These are phyloP conservation scores for Didymella exigua DNA, from an alignment of 2,329 filamentous ascomycete species.

Conservation along the genomic window DNA sequence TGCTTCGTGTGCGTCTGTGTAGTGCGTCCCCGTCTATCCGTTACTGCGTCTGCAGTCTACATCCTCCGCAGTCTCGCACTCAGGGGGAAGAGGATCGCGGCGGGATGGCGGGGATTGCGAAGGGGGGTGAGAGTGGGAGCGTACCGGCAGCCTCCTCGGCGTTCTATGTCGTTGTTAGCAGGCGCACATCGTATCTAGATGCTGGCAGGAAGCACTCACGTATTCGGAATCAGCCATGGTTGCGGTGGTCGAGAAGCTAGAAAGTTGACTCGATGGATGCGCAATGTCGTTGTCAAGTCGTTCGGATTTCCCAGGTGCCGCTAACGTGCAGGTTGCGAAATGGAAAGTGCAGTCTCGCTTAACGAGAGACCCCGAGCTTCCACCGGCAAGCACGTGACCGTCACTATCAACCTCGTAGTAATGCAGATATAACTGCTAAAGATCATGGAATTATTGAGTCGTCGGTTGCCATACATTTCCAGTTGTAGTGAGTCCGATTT, in stretches of 20 bases:
- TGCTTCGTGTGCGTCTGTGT: slow-evolving; percentile 2
- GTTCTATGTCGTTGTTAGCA: slow-evolving; percentile 65
- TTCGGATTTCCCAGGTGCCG: slow-evolving; percentile 19
- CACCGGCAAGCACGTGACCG: too few species aligned
- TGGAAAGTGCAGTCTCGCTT: slow-evolving; percentile 11
- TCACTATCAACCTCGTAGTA: too few species aligned
- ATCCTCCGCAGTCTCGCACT: slow-evolving; percentile 13
- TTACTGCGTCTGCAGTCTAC: background rate
- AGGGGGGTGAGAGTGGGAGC: slow-evolving; percentile 34
- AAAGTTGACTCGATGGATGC: slow-evolving; percentile 46
- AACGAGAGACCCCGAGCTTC: background rate
- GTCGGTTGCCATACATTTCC: background rate
- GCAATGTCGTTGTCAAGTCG: slow-evolving; percentile 34
- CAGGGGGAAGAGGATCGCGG: slow-evolving; percentile 12
- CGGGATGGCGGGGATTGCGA: slow-evolving; percentile 8
- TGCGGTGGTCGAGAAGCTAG: slow-evolving; percentile 58
- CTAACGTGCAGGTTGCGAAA: slow-evolving; percentile 1
- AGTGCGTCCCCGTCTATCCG: slow-evolving; percentile 8
- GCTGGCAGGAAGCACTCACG: slow-evolving; percentile 63
- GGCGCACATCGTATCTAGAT: slow-evolving; percentile 12
- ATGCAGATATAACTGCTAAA: too few species aligned
- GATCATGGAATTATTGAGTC: background rate
- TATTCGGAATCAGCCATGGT: slow-evolving; percentile 90
- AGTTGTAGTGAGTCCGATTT: background rate
- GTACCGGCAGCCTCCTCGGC: slow-evolving; percentile 90